phyloP scores from a whole-genome alignment of 2,329 filamentous ascomycete genomes.

The Neonectria neomacrospora region DNA sequence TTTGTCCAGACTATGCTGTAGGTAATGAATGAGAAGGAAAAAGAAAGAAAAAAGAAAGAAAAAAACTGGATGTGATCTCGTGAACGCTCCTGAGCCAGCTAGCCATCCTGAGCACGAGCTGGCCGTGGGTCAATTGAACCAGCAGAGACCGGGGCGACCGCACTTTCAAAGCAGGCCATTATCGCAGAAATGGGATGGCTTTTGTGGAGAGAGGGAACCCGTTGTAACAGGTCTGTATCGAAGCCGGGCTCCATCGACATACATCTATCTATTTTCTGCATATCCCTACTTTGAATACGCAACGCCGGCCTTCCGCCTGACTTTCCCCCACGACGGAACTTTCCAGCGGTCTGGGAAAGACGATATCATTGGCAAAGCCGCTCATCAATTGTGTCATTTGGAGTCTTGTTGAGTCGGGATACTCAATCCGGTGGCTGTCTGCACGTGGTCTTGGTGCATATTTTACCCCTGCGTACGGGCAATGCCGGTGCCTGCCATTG shows the following conservation, averaged over 20 bases:
- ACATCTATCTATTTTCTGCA: conserved; percentile 14
- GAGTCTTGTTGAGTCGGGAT: not conserved
- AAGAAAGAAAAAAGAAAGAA: conserved; percentile 27
- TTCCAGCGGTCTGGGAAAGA: conserved; percentile 17
- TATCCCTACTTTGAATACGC: conserved; percentile 6
- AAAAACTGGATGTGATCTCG: conserved; percentile 23
- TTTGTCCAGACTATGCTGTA: conserved; percentile 25
- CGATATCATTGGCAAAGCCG: conserved; percentile 7
- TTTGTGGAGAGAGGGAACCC: conserved; percentile 5
- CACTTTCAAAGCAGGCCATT: conserved; percentile 13
- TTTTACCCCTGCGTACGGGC: not conserved
- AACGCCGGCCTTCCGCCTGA: conserved; percentile 11
- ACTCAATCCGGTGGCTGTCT: not conserved
- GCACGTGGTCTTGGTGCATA: conserved; percentile 5
- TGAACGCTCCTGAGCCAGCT: conserved; percentile 27
- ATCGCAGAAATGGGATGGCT: not conserved
- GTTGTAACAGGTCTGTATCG: conserved; percentile 10
- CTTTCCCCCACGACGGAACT: conserved; percentile 17
- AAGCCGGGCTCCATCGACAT: conserved; percentile 8
- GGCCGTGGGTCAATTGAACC: conserved; percentile 18
- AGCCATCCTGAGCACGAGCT: not conserved
- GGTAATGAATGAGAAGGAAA: not conserved
- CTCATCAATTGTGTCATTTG: conserved; percentile 3
- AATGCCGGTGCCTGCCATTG: not conserved
- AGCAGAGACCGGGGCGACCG: conserved; percentile 10